phyloP scores from a whole-genome alignment of 805 yeast species.

The Candida ficus region DNA sequence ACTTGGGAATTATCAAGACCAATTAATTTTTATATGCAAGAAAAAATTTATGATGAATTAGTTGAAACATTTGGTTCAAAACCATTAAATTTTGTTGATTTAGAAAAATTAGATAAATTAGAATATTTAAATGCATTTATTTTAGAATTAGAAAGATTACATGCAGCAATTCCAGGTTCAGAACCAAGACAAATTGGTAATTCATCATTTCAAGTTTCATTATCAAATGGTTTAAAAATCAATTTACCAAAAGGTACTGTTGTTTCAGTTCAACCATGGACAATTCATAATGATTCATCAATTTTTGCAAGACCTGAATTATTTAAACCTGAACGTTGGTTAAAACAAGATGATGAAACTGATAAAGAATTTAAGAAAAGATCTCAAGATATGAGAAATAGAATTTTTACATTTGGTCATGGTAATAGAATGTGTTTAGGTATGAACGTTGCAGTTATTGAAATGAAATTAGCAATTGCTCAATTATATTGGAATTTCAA shows the following conservation, averaged over 20 bases:
- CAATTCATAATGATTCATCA: slow-evolving; percentile 47
- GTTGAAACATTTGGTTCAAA: slow-evolving; percentile 30
- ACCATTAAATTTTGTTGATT: slow-evolving; percentile 14
- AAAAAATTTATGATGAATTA: slow-evolving; percentile 43
- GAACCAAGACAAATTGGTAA: slow-evolving; percentile 50
- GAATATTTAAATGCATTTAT: slow-evolving; percentile 59
- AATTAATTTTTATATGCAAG: slow-evolving; percentile 40
- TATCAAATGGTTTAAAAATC: slow-evolving; percentile 17
- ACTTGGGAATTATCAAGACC: slow-evolving; percentile 56
- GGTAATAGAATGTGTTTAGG: slow-evolving; percentile 76
- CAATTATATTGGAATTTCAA: slow-evolving; percentile 46
- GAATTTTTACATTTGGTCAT: slow-evolving; percentile 66
- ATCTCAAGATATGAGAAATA: slow-evolving; percentile 40
- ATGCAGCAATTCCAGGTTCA: slow-evolving; percentile 69
- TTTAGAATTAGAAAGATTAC: slow-evolving; percentile 55
- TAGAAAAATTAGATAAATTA: slow-evolving; percentile 44
- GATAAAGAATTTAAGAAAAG: slow-evolving; percentile 31
- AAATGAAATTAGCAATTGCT: slow-evolving; percentile 54
- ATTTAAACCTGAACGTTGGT: slow-evolving; percentile 65
- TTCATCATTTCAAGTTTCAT: slow-evolving; percentile 13
- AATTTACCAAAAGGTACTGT: slow-evolving; percentile 47
- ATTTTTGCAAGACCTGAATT: slow-evolving; percentile 43
- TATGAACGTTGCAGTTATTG: slow-evolving; percentile 59
- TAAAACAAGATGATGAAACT: slow-evolving; percentile 33
- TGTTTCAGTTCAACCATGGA: slow-evolving; percentile 62